Base-by-base conservation (phyloP, 495 filamentous ascomycete species). In the Hypoxylon fragiforme region DNA sequence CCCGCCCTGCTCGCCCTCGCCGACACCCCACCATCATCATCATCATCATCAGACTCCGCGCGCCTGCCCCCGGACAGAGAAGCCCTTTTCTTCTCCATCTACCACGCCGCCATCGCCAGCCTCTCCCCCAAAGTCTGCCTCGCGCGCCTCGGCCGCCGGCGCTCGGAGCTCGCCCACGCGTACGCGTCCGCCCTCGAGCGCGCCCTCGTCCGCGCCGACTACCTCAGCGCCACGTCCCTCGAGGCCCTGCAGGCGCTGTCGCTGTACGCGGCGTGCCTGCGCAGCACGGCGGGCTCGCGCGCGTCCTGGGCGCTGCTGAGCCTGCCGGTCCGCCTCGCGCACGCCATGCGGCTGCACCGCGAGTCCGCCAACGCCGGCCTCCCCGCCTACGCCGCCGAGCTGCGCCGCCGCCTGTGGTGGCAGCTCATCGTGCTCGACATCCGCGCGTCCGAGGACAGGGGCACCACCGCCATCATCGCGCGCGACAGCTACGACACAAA, bases 331-430 rank as follows among this genome's bases (percentile, higher is more conserved):
- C 82, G 88, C 2, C 81, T 91, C 41, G 85, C 85, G 3, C 85
- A 90, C 48, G 81, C 81, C 3, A 65, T 90, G 6, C 81, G 85
- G 7, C 69, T 92, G 7, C 88, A 91, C 64, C 77, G 83, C 2
- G 88, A 91, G 54, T 82, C 81, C 1, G 70, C 68, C 9, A 52
- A 49, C 35, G 21, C 57, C 2, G 32, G 39, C n/a, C 82, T 87
- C 4, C 70, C 75, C 0, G 81, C 85, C 0, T 89, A 87, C 47
- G 85, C 90, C 38, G 81, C 80, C 0, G 89, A 92, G 70, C 82
- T 89, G 76, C 79, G 89, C 20, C 78, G 89, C 34, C 78, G 89
- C 2, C 64, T 91, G 0, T 92, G 89, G 89, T 89, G 86, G 81
- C 81, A 88, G 63, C 75, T 92, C 11, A 81, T 80, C 62, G 70